phyloP scores from a whole-genome alignment of 2,329 filamentous ascomycete genomes.

The Penicillium capsulatum region DNA sequence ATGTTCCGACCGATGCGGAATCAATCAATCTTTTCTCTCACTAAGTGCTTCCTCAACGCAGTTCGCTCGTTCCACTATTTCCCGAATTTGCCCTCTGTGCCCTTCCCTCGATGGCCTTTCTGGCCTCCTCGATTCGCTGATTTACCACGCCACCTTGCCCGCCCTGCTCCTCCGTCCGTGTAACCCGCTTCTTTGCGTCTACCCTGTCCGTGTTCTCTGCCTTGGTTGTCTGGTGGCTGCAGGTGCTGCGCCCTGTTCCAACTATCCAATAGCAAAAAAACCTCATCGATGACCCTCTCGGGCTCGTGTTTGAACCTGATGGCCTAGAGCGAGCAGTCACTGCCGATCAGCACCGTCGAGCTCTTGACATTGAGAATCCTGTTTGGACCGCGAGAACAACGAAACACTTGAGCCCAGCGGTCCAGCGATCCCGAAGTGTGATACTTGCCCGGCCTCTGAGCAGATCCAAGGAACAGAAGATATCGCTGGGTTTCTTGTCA shows the following conservation, averaged over 20 bases:
- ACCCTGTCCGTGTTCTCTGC: background rate
- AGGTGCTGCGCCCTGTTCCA: background rate
- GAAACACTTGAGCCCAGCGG: background rate
- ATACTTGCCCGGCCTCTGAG: background rate
- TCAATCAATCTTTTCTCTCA: background rate
- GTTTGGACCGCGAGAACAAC: background rate
- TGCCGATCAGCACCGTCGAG: background rate
- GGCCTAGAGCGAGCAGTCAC: background rate
- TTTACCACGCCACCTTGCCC: background rate
- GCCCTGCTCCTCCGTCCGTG: background rate
- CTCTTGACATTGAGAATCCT: background rate
- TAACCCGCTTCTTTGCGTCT: background rate
- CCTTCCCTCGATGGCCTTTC: background rate
- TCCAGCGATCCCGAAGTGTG: background rate
- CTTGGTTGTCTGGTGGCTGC: background rate
- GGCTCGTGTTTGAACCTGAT: slow-evolving; percentile 1
- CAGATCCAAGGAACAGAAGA: background rate
- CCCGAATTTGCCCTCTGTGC: background rate
- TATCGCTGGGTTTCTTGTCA: background rate
- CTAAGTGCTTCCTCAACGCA: background rate
- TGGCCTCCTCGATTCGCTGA: background rate
- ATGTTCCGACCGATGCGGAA: background rate
- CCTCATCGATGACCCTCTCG: background rate
- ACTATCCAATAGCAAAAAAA: background rate
- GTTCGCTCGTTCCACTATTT: background rate